These are phyloP conservation scores for Microdochium paspali DNA, from an alignment of 2,329 filamentous ascomycete genomes.

Conservation along the genomic window DNA sequence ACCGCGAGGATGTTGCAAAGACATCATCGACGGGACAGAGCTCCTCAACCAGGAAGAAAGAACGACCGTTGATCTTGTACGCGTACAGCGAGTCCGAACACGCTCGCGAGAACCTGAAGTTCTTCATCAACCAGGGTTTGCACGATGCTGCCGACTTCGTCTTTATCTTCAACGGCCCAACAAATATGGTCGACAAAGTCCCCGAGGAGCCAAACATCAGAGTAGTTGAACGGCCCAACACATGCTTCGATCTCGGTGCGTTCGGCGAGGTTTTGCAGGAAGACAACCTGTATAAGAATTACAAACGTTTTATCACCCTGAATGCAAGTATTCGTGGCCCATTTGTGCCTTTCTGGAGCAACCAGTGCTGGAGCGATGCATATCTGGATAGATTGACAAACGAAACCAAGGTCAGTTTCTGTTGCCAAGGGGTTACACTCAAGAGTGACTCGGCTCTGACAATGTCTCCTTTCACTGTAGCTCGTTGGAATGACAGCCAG, in stretches of 20 bases:
- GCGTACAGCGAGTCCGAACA: slow-evolving; percentile 23
- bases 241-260: slow-evolving; percentile 25
- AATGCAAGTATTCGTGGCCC: slow-evolving; percentile 25
- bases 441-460: neutral
- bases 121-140: slow-evolving; percentile 25
- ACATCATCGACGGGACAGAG: neutral
- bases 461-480: slow-evolving; percentile 9
- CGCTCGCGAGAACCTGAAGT: slow-evolving; percentile 21
- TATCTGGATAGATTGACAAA: slow-evolving; percentile 20
- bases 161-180: slow-evolving; percentile 27
- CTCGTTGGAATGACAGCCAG: slow-evolving; percentile 26
- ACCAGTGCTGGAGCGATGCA: slow-evolving; percentile 25
- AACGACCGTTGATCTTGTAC: slow-evolving; percentile 21
- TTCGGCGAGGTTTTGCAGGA: slow-evolving; percentile 22
- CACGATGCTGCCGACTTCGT: slow-evolving; percentile 27
- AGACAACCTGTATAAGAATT: slow-evolving; percentile 20
- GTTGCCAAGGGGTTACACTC: neutral
- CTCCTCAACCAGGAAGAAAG: neutral
- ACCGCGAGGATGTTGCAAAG: neutral
- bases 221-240: slow-evolving; percentile 18
- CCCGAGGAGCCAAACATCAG: slow-evolving; percentile 20
- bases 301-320: slow-evolving; percentile 24
- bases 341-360: slow-evolving; percentile 23
- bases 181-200: slow-evolving; percentile 13
- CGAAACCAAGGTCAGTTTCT: slow-evolving; percentile 15